phyloP scores from a whole-genome alignment of 495 filamentous ascomycete species.

The Letharia lupina region DNA sequence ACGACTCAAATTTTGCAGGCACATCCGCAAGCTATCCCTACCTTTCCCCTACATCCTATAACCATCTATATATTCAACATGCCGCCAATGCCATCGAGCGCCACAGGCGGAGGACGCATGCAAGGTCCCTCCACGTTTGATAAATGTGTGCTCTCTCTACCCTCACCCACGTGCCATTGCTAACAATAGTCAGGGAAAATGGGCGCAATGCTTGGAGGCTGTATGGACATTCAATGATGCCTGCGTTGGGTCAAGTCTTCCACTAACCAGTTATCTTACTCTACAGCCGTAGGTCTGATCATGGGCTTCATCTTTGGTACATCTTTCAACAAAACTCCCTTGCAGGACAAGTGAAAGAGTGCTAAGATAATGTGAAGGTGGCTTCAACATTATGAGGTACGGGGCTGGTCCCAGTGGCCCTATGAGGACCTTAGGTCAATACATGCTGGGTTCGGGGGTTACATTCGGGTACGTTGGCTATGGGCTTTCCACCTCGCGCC shows the following conservation, averaged over 20 bases:
- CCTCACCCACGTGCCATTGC: slow-evolving; percentile 15
- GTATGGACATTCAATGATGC: slow-evolving; percentile 45
- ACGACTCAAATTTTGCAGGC: not conserved
- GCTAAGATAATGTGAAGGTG: slow-evolving; percentile 45
- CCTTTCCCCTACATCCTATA: too few species aligned
- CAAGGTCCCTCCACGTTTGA: slow-evolving; percentile 76
- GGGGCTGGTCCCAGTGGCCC: slow-evolving; percentile 89
- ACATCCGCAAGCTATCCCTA: not conserved
- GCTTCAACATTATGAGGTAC: slow-evolving; percentile 88
- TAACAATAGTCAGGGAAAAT: slow-evolving; percentile 68
- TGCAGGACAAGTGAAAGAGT: not conserved
- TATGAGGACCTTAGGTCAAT: slow-evolving; percentile 87
- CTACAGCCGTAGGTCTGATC: slow-evolving; percentile 77
- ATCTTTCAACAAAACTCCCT: slow-evolving; percentile 8
- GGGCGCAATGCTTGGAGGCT: slow-evolving; percentile 95
- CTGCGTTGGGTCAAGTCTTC: not conserved
- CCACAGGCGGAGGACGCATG: slow-evolving; percentile 30
- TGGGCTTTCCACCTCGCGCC: slow-evolving; percentile 5
- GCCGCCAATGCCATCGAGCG: slow-evolving; percentile 55
- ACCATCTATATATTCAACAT: slow-evolving; percentile 34
- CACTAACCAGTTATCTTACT: not conserved
- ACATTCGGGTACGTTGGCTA: slow-evolving; percentile 74
- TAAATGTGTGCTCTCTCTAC: slow-evolving; percentile 59
- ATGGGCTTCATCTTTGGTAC: slow-evolving; percentile 97
- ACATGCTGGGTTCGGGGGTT: slow-evolving; percentile 93